Conservation (phyloP, 352 stramenopile species). For the Chrysophaeum taylorii region DNA sequence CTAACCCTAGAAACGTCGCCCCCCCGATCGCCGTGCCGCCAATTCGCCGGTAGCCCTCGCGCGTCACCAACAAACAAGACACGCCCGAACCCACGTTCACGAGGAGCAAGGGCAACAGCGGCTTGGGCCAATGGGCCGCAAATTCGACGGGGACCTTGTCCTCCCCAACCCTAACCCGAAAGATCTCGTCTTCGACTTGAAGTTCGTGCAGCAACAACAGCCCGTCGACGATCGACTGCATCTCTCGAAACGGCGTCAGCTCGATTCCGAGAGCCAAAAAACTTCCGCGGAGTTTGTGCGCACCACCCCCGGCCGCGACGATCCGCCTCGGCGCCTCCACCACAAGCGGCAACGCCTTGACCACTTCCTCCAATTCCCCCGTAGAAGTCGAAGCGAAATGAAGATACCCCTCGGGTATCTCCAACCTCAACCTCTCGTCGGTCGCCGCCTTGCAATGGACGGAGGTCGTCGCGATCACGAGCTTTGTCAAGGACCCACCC, state of each 20-base stretch:
- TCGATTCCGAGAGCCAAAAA: constrained; percentile 4
- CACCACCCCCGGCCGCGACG: constrained; percentile 10
- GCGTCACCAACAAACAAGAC: neutral
- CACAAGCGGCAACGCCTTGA: neutral
- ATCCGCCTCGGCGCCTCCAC: neutral
- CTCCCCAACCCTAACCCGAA: neutral
- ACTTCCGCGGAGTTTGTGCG: neutral
- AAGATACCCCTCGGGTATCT: too few species aligned
- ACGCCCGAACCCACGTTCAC: constrained; percentile 12
- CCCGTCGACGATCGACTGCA: constrained; percentile 11
- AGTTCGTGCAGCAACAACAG: constrained; percentile 4
- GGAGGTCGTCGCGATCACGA: constrained; percentile 14
- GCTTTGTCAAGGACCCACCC: constrained; percentile 5
- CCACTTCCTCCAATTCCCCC: neutral
- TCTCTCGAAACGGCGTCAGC: constrained; percentile 1
- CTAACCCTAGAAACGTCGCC: constrained; percentile 4
- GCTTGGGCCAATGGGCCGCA: neutral
- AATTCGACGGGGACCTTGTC: neutral
- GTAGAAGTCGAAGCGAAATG: constrained; percentile 5
- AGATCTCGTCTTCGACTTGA: neutral
- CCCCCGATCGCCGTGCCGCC: constrained; percentile 4
- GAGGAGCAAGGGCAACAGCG: neutral
- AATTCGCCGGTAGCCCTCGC: constrained; percentile 8
- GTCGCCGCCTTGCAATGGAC: neutral
- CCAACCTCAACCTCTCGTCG: too few species aligned